A percentile compares a stretch with the other conserved stretches of the same genome.
These are phyloP conservation scores for Lasiodiplodia hormozganensis DNA, from an alignment of 2,329 filamentous ascomycete genomes.

Conservation along the genomic window DNA sequence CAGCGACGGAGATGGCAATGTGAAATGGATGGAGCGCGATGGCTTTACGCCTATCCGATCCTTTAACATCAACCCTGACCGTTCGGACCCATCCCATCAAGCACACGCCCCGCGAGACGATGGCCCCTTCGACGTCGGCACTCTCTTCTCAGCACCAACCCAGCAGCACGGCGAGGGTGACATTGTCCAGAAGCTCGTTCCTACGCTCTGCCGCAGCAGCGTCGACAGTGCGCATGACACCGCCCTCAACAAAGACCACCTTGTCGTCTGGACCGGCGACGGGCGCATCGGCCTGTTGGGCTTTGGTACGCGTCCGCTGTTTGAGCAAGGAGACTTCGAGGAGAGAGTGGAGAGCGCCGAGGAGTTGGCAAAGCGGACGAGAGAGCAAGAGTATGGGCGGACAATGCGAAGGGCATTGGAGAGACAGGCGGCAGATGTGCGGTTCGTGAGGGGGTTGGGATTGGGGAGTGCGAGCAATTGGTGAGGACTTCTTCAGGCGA, in stretches of 20 bases:
- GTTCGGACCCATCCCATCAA: constrained; percentile 10
- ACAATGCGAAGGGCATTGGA: constrained; percentile 78
- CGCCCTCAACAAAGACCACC: constrained; percentile 61
- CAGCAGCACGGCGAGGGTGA: constrained; percentile 60
- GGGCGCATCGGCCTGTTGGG: constrained; percentile 73
- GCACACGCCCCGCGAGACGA: constrained; percentile 29
- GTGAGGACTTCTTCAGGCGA: background rate
- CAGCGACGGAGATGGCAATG: constrained; percentile 80
- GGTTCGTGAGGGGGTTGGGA: constrained; percentile 74
- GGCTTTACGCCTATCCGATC: constrained; percentile 64
- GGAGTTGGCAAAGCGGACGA: constrained; percentile 59
- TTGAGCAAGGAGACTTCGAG: constrained; percentile 42
- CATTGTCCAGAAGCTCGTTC: constrained; percentile 80
- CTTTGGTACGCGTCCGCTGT: constrained; percentile 47
- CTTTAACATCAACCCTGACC: constrained; percentile 62
- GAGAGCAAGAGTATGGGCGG: constrained; percentile 68
- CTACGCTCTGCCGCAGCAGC: constrained; percentile 52
- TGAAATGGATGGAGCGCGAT: constrained; percentile 93
- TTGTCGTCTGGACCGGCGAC: constrained; percentile 89
- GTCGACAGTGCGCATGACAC: constrained; percentile 22
- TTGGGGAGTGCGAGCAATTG: constrained; percentile 38
- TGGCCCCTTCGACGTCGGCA: constrained; percentile 68
- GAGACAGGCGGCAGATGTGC: constrained; percentile 78
- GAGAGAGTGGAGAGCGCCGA: constrained; percentile 49
- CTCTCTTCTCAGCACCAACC: constrained; percentile 8